Base-by-base conservation (phyloP, 768 basidiomycete species). In the Mycena albidolilacea region DNA sequence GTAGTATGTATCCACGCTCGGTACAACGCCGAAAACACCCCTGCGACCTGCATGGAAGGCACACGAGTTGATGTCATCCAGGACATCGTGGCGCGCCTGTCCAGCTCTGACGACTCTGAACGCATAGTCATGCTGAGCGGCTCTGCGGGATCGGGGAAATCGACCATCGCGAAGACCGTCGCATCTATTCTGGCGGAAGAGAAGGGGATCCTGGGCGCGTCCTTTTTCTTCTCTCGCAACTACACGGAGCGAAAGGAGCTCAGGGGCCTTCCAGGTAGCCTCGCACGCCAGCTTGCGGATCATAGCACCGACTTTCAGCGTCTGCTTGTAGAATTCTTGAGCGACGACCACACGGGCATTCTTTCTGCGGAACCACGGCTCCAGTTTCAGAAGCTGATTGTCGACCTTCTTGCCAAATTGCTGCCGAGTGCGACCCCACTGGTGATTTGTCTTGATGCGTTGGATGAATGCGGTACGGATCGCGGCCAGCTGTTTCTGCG, bases 381-480 rank as follows among this genome's bases (percentile, higher is more conserved):
- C 6, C 69, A 70, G 52, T 70, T 70, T 43, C 46, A 64, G 38
- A 54, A 63, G 5, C 6, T 70, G 3, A 48, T 70, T 3, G 39
- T 9, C 3, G 6, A 70, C 14, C 41, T 64, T 8, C 15, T 61
- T 5, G 19, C 59, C 9, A 14, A 30, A 30, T 30, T 30, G 30
- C 30, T 4, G 30, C 30, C 30, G 30, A 30, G 9, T 17, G 7
- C 12, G 21, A 54, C 15, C 41, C 55, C 54, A 5, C 65, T 63
- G 50, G 30, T 65, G 7, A 65, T 65, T 23, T 65, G 64, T 21
- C 46, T 65, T 11, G 64, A 65, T 41, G 64, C 64, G 3, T 17
- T 65, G 37, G 64, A 65, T 52, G 70, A 71, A 60, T 71, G 70
- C 19, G 70, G 70, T 30, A 37, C 5, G 3, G 57, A 71, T 35